phyloP scores from a whole-genome alignment of 2,329 filamentous ascomycete species.

The Coniochaeta ligniaria region DNA sequence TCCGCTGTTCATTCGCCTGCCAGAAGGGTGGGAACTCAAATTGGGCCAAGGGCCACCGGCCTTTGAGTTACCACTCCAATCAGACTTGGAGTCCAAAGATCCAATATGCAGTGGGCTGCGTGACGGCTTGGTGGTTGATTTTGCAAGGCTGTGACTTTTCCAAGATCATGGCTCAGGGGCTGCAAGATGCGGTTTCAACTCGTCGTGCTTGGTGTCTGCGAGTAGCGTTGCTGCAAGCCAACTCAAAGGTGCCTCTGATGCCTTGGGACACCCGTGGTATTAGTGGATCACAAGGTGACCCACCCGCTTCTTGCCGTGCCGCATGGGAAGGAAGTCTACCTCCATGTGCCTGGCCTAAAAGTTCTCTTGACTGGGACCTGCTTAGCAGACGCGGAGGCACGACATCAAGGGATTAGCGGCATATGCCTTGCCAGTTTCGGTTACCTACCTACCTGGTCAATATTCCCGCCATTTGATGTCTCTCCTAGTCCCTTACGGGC shows the following conservation, averaged over 20 bases:
- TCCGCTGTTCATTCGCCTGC: background rate
- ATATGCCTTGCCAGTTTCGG: background rate
- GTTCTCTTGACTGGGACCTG: background rate
- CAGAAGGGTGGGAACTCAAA: background rate
- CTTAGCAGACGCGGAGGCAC: background rate
- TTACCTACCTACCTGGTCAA: background rate
- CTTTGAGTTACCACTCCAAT: background rate
- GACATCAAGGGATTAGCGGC: background rate
- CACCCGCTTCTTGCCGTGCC: background rate
- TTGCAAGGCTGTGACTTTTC: background rate
- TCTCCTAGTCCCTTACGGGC: background rate
- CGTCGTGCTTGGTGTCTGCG: background rate
- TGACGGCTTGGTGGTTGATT: background rate
- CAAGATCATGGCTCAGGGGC: background rate
- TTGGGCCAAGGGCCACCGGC: background rate
- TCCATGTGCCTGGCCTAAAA: background rate
- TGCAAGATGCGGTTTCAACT: background rate
- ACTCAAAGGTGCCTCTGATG: background rate
- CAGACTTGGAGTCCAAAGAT: background rate
- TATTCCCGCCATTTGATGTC: background rate
- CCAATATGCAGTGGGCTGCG: background rate
- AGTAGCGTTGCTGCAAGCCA: background rate
- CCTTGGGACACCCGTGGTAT: background rate
- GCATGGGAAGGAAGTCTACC: background rate
- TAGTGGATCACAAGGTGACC: background rate